These are phyloP conservation scores for Rhizomucor pusillus DNA, from an alignment of 371 early-diverging fungal species.

Conservation along the genomic window DNA sequence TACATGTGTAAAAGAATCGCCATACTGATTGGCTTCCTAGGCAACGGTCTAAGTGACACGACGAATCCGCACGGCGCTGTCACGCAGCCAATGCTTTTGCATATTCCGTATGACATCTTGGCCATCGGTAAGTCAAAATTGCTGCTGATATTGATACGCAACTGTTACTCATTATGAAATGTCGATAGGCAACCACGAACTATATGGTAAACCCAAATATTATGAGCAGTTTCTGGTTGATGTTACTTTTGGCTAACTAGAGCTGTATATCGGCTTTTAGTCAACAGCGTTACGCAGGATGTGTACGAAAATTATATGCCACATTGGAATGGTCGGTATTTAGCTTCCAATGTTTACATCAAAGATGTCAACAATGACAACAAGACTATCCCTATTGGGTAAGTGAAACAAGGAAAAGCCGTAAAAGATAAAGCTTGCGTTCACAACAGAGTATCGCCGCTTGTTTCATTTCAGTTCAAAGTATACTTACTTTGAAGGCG, in stretches of 20 bases:
- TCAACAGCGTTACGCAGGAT: constrained; percentile 29
- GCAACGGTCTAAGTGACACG: constrained; percentile 52
- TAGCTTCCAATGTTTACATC: constrained; percentile 54
- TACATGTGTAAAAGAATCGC: neutral
- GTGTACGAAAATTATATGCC: constrained; percentile 41
- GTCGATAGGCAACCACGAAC: constrained; percentile 55
- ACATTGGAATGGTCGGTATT: constrained; percentile 52
- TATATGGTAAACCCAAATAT: constrained; percentile 33
- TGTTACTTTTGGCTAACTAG: neutral
- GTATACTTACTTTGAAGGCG: constrained; percentile 53
- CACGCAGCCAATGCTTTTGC: constrained; percentile 45
- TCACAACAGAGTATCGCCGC: neutral
- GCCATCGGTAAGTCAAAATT: constrained; percentile 26
- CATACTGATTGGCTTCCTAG: constrained; percentile 9
- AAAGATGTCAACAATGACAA: constrained; percentile 34
- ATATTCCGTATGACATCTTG: constrained; percentile 48
- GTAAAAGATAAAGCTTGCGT: neutral
- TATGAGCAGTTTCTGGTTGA: neutral
- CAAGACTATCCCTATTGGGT: constrained; percentile 51
- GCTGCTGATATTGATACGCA: neutral
- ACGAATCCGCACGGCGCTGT: constrained; percentile 35
- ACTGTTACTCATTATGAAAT: neutral
- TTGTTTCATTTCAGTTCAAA: constrained; percentile 18
- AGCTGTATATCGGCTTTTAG: constrained; percentile 9
- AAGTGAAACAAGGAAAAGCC: constrained; percentile 8